phyloP scores from a whole-genome alignment of 2,329 filamentous ascomycete species.

The Boeremia exigua region DNA sequence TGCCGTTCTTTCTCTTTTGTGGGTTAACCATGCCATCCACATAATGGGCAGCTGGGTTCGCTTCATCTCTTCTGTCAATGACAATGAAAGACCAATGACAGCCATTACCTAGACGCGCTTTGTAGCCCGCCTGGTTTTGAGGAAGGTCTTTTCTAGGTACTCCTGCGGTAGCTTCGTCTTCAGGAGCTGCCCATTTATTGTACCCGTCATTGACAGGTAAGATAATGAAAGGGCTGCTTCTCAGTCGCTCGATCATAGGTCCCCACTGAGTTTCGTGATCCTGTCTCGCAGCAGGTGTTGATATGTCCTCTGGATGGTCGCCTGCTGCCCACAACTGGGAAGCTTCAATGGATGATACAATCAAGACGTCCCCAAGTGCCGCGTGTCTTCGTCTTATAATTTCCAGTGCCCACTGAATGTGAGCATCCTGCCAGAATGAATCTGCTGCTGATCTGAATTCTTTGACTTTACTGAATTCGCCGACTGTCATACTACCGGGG shows the following conservation, averaged over 20 bases:
- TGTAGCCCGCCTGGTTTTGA: neutral
- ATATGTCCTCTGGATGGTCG: too few relatives aligned
- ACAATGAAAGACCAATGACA: neutral
- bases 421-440: neutral
- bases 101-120: neutral
- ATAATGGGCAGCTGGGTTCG: neutral
- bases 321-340: neutral
- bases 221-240: neutral
- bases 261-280: neutral
- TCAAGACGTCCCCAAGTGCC: neutral
- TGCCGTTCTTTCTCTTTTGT: neutral
- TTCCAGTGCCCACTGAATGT: neutral
- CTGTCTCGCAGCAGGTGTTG: neutral
- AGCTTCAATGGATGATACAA: neutral
- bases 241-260: neutral
- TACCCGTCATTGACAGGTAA: neutral
- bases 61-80: neutral
- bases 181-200: too few relatives aligned
- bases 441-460: neutral
- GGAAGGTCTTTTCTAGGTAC: too few relatives aligned
- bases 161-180: too few relatives aligned
- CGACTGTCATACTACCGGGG: neutral
- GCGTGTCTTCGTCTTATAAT: neutral
- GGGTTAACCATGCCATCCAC: neutral
- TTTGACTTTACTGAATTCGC: neutral